Conservation (phyloP, 192 early-diverging fungal genomes). For the Entomortierella chlamydospora region DNA sequence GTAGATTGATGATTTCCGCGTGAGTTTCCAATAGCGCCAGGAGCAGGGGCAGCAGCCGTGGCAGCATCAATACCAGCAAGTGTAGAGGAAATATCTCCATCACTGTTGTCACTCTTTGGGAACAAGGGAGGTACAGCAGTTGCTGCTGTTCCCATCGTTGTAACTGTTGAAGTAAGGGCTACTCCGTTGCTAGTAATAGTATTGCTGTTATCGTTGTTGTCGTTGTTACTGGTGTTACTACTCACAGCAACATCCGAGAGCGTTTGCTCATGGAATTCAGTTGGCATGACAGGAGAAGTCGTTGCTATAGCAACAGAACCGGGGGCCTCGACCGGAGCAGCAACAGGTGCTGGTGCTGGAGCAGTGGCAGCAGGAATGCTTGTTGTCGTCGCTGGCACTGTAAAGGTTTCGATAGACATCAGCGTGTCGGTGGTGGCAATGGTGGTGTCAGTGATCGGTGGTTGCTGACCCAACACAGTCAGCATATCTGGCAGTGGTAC, state of each 20-base stretch:
- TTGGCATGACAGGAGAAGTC: background rate
- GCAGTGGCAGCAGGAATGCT: background rate
- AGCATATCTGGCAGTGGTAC: background rate
- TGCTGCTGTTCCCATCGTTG: background rate
- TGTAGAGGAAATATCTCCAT: background rate
- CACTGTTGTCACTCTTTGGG: background rate
- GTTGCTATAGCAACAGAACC: background rate
- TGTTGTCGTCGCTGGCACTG: background rate
- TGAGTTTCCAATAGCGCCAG: too few species aligned
- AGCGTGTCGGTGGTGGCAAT: too few species aligned
- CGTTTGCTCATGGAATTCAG: background rate
- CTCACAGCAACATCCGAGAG: background rate
- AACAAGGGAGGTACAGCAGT: background rate
- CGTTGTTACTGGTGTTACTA: background rate
- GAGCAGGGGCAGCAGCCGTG: too few species aligned
- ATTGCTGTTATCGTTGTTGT: background rate
- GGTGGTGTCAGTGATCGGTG: too few species aligned
- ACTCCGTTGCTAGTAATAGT: background rate
- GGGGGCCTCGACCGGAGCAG: background rate
- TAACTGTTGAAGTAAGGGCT: background rate
- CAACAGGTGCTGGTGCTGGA: slow-evolving; percentile 3
- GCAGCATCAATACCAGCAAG: background rate
- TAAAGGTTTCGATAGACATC: too few species aligned
- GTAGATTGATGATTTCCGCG: too few species aligned
- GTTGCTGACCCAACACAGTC: background rate